Percentiles rank a stretch among this genome's conserved stretches.
Evolutionary conservation across 257 asterid genomes (phyloP).

Genomic region (Solanum corneliomulleri): DNA sequence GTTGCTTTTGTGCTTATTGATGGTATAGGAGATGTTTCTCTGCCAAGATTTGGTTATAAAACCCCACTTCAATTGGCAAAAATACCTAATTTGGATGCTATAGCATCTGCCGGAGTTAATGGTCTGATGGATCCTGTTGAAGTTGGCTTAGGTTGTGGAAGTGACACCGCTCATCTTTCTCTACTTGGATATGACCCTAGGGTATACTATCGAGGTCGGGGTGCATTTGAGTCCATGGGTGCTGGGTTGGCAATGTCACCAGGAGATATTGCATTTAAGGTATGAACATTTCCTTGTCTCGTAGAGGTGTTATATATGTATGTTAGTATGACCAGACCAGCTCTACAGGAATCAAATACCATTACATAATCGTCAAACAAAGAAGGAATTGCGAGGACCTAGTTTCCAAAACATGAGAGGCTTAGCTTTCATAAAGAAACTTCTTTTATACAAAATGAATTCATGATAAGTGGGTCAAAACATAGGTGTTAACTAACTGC

Average conservation of each 20-base stretch:
- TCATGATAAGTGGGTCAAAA: background rate
- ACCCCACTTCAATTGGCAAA: slow-evolving; percentile 79
- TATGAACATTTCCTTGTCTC: slow-evolving; percentile 8
- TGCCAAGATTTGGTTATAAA: slow-evolving; percentile 63
- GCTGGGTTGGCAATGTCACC: slow-evolving; percentile 96
- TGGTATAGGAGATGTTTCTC: slow-evolving; percentile 88
- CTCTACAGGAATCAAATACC: background rate
- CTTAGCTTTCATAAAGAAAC: background rate
- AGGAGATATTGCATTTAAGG: slow-evolving; percentile 94
- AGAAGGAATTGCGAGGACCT: background rate
- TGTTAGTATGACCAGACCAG: background rate
- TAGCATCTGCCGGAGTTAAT: slow-evolving; percentile 82
- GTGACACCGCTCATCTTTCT: slow-evolving; percentile 97
- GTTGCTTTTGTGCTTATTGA: slow-evolving; percentile 85
- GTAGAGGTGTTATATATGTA: background rate
- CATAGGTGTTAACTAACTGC: background rate
- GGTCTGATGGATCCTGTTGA: slow-evolving; percentile 99
- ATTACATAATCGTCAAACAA: background rate
- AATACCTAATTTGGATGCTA: slow-evolving; percentile 62
- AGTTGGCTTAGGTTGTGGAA: slow-evolving; percentile 90
- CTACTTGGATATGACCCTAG: slow-evolving; percentile 87
- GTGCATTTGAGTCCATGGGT: slow-evolving; percentile 98
- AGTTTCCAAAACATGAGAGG: background rate
- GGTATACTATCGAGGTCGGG: slow-evolving; percentile 88
- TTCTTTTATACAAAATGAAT: background rate